Percentiles rank a stretch among this genome's conserved stretches.
Evolutionary conservation across 352 stramenopile genomes (phyloP).

Genomic region (Phytophthora brassicae): DNA sequence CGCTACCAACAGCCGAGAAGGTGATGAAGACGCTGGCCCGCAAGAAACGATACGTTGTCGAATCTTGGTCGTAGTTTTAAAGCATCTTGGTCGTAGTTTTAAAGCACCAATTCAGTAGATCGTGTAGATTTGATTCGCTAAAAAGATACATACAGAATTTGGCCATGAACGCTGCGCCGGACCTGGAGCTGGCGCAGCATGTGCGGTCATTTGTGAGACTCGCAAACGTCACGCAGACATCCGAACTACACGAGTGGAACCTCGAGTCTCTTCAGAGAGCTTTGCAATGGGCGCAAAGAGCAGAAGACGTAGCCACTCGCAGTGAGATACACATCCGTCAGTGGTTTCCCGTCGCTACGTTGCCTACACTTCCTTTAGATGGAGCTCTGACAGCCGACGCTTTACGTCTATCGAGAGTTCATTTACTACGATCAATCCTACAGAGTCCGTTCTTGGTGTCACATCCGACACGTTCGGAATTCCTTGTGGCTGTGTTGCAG

Average conservation of each 20-base stretch:
- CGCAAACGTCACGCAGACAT: conserved; percentile 51
- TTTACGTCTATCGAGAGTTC: conserved; percentile 26
- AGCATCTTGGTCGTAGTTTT: too few species aligned
- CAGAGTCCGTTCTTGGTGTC: conserved; percentile 53
- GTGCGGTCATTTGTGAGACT: conserved; percentile 47
- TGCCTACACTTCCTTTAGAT: conserved; percentile 39
- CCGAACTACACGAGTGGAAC: conserved; percentile 54
- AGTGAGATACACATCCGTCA: conserved; percentile 24
- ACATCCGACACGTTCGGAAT: conserved; percentile 46
- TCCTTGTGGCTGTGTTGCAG: conserved; percentile 36
- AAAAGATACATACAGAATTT: not conserved
- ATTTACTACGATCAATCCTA: conserved; percentile 48
- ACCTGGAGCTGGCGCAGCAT: conserved; percentile 25
- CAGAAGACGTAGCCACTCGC: conserved; percentile 30
- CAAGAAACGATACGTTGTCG: conserved; percentile 83
- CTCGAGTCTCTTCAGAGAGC: conserved; percentile 44
- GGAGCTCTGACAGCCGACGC: conserved; percentile 12
- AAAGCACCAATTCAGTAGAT: not conserved
- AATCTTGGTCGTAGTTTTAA: conserved; percentile 88
- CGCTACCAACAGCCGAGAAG: conserved; percentile 59
- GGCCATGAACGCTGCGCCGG: conserved; percentile 4
- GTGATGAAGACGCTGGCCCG: conserved; percentile 76
- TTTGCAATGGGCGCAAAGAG: conserved; percentile 40
- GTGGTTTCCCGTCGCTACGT: conserved; percentile 38
- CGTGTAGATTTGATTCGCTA: conserved; percentile 23